Evolutionary conservation across 352 stramenopile genomes (phyloP), one percentile per base, ranked within the genome.

Genomic region (Phytophthora lateralis): DNA sequence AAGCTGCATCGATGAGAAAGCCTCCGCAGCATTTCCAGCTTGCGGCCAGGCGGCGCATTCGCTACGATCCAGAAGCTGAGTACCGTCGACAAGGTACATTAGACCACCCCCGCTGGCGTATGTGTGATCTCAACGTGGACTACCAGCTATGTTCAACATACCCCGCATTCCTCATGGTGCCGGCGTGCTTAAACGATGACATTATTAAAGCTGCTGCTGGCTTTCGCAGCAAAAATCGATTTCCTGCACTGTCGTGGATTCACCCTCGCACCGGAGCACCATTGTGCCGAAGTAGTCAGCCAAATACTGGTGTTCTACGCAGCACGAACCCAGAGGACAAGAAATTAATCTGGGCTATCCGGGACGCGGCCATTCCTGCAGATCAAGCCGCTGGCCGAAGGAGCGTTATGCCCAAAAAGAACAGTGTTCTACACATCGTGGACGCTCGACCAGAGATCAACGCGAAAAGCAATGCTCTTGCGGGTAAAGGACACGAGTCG

Each of bases 291-390:
- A 97, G 81, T 37, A 95, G 91, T 30, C 96, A 99, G 65, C 97
- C 97, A 1, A 98, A 98, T 66, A 96, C 98, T 1, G 97, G 97
- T 20, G 76, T 99, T 8, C 69, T 98, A 34, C 93, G 96, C 14
- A 97, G 96, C 75, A 97, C 85, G 24, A 97, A 88, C 55, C 60
- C 76, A 7, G 83, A 91, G 17, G 97, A 99, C 67, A 88, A 97
- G 38, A 88, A 86, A 12, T 63, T 98, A n/a, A 87, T 97, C 11
- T 92, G 87, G 78, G 80, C 83, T 6, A 89, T 95, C 53, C 75
- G 93, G 18, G 93, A 98, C 45, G 80, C 78, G 24, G 85, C 75
- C 17, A 80, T 90, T 60, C 63, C 79, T 11, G 68, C 58, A 1
- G 77, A 91, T 0, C 44, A 77, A 24, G 76, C 71, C 2, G 6